Base-by-base conservation (phyloP, 148 eudicot species). In the Nyssa sinensis region DNA sequence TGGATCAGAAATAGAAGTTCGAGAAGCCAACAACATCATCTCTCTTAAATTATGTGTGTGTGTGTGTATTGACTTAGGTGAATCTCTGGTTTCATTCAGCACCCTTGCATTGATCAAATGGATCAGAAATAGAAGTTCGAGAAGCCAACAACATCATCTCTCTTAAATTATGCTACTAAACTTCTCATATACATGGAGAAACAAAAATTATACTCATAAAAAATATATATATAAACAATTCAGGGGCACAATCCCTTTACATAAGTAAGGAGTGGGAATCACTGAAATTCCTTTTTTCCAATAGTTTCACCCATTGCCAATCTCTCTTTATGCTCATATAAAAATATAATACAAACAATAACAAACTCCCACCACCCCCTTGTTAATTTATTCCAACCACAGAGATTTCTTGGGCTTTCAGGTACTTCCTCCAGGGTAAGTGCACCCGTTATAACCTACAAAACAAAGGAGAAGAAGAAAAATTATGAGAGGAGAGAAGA, bases 241-340 rank as follows among this genome's bases (percentile, higher is more conserved):
- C 44, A 39, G n/a, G n/a, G n/a, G n/a, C n/a, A n/a, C n/a, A 58
- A 59, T 59, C 60, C 66, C 53, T 35, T 60, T 14, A 58, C 35
- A 24, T 29, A n/a, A 30, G 27, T 23, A 28, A 30, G n/a, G 23
- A 19, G 16, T 17, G 19, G 58, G 62, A 70, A 53, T 55, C 41
- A 49, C 35, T 12, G 4, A 7, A 13, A 49, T 51, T 28, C 57
- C 72, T 30, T 16, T 30, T 16, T 32, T 28, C 2, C 59, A 51
- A 11, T 27, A 6, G 35, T 6, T 29, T 29, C 19, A 61, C 24
- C 59, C 72, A 31, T 0, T 28, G 14, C 14, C 1, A 16, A 17
- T 55, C 30, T 59, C 62, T 21, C 8, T 62, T 62, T 62, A 33
- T 62, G 34, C 34, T 28, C 1, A 7, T 62, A 62, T 3, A 62